Base-by-base conservation (phyloP, 2,329 filamentous ascomycete species). In the Nemania bipapillata region DNA sequence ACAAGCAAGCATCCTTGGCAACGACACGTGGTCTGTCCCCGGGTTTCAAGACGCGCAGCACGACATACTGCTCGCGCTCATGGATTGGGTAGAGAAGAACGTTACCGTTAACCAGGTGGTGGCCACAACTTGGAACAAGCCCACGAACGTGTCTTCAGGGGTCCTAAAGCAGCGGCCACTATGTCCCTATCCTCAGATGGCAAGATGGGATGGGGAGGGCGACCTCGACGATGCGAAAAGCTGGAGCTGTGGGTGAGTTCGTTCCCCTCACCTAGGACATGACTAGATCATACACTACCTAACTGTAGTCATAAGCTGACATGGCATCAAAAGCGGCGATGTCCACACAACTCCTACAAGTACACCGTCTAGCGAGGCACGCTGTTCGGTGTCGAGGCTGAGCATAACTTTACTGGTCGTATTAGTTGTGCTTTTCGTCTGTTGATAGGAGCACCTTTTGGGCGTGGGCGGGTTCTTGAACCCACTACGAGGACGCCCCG, bases 121-220 rank as follows among this genome's bases (percentile, higher is more conserved):
- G 15, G 80, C 80, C 1, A 80, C 79, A 6, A 78, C 79, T 2
- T 81, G 78, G 77, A 74, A 73, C 1, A 65, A 69, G 12, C 32
- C 70, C 22, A 72, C 60, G 3, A 73, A 79, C 22, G 56, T 72
- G 12, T 71, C 74, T 11, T 75, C 77, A 0, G 84, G 80, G 0
- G 77, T 87, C 0, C 70, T 81, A 53, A 82, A 82, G 55, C 81
- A 82, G 71, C 79, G 85, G 40, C 81, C 81, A 4, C 74, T 87
- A 59, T 87, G 86, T 73, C 77, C 79, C 24, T 82, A 80, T 60
- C 79, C 80, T 9, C 68, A 74, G 58, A 75, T 77, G 59, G 75
- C 79, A 70, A 77, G n/a, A 75, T 83, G 79, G 74, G 73, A 77
- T 22, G 78, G 78, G 6, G 47, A 22, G 3, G 80, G 80, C 1